Evolutionary conservation across 495 filamentous ascomycete species (phyloP), one percentile per base, ranked within the genome.

Genomic region (Penicillium diatomitis): DNA sequence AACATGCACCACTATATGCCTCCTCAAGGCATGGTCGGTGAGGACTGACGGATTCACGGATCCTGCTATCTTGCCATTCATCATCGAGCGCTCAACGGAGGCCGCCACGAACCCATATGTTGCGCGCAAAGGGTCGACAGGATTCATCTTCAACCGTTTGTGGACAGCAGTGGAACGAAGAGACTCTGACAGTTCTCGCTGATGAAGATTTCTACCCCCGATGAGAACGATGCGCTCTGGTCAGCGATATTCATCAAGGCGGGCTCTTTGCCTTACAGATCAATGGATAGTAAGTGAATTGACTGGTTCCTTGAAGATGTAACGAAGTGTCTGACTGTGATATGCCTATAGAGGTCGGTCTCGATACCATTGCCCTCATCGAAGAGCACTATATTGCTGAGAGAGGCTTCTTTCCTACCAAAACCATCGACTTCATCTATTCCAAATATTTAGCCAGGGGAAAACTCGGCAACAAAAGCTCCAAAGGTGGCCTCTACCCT

Each of bases 141-240:
- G 76, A 2, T 71, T 78, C 46, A 71, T 79, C 8, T 68, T 76
- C 58, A 75, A 76, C 38, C 71, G 76, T 0, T 53, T 79, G 4
- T 79, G 74, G 73, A 74, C 70, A 1, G 75, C 75, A 9, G 65
- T 77, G 45, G 77, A 79, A 54, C 60, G 75, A 20, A n/a, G 75
- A 79, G 51, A 57, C 54, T 4, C 49, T 80, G 42, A 63, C 58
- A 6, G 65, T 80, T 6, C 43, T 80, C 3, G 54, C 66, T 1
- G 73, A 78, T 30, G 75, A 69, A 69, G 2, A 72, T 78, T 8
- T 60, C 59, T 1, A 55, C 49, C 1, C 72, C 75, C 0, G 59
- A 62, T 8, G 70, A 73, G 31, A 65, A 77, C 30, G 75, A 78
- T 46, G 32, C 42, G 2, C 49, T 74, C 27, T 78, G 67, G 70